Base-by-base conservation (phyloP, 257 asterid genomes). In the Cordia subcordata region DNA sequence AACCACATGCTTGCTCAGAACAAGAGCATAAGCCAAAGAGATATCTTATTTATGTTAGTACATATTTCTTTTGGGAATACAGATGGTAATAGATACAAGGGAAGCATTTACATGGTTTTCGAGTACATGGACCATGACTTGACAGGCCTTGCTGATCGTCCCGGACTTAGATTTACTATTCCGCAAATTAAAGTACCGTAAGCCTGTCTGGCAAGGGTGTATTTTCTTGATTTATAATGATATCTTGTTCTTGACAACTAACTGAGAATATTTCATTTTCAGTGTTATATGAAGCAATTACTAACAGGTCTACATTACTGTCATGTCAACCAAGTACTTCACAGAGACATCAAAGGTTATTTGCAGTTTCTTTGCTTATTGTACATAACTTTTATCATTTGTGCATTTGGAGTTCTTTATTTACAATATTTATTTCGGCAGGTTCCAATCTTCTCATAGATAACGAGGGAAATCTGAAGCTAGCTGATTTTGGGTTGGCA, bases 91-190 rank as follows among this genome's bases (percentile, higher is more conserved):
- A 92, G 81, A 79, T 86, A 84, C 79, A 86, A 86, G 71, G 99
- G 96, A 5, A 82, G 68, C 75, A 92, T 92, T 58, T 92, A 92
- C 81, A 92, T 92, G 97, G 97, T 92, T 20, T 92, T 86, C 68
- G 99, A 92, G 82, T 92, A 92, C 75, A 91, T 91, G 96, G 96
- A 91, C 70, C 98, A 88, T 62, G 98, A 91, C 75, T 76, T 91
- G 70, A 88, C 96, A 51, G 98, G 96, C 69, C 98, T 91, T 58
- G 79, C 96, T 12, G 95, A 91, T 82, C 96, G 96, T 58, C 99
- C 99, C 58, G 99, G 99, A 57, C 59, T 88, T 77, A 81, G 94
- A 80, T 92, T 92, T 79, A 68, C 96, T 13, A 74, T 92, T 72
- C 95, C 96, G 4, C 99, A 92, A 69, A 92, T 92, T 52, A 92